A percentile compares a stretch with the other conserved stretches of the same genome.
Conservation (phyloP, 805 yeast species). For the Debaryomyces tyrocola region DNA sequence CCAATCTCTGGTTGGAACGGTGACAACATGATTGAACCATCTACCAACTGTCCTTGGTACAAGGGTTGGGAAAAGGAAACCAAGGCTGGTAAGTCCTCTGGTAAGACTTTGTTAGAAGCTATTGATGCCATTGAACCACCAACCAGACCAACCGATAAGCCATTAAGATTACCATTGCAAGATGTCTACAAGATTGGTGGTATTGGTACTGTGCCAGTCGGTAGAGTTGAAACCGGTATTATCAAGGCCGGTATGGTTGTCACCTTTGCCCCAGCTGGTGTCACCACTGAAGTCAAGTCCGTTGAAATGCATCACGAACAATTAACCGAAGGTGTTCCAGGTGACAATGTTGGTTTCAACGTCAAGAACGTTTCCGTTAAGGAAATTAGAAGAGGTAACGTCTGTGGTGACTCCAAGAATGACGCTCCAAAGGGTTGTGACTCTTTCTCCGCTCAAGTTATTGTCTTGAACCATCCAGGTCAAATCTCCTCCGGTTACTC, state of each 20-base stretch:
- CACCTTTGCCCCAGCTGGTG: constrained; percentile 87
- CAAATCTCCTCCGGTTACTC: constrained; percentile 88
- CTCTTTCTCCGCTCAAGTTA: constrained; percentile 83
- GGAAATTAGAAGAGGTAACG: constrained; percentile 93
- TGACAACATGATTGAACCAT: constrained; percentile 87
- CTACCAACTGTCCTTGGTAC: constrained; percentile 84
- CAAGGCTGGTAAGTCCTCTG: constrained; percentile 66
- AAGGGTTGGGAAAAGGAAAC: constrained; percentile 83
- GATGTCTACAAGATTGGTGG: constrained; percentile 94
- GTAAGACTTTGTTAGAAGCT: constrained; percentile 83
- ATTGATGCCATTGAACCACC: constrained; percentile 83
- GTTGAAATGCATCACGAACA: constrained; percentile 88
- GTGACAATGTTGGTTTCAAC: constrained; percentile 91
- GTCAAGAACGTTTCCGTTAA: constrained; percentile 87
- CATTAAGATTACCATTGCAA: constrained; percentile 86
- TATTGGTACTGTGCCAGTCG: constrained; percentile 90
- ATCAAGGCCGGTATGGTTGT: constrained; percentile 92
- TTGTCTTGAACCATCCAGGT: constrained; percentile 90
- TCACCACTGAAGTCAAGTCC: constrained; percentile 86
- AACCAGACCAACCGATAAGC: constrained; percentile 78
- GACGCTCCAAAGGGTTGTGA: constrained; percentile 81
- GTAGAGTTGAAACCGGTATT: constrained; percentile 91
- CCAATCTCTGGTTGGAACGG: constrained; percentile 85
- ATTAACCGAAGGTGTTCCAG: constrained; percentile 78
- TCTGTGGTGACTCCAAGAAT: constrained; percentile 85